Evolutionary conservation across 2,329 filamentous ascomycete species (phyloP), one percentile per base, ranked within the genome.

Genomic region (Amauroascus niger): DNA sequence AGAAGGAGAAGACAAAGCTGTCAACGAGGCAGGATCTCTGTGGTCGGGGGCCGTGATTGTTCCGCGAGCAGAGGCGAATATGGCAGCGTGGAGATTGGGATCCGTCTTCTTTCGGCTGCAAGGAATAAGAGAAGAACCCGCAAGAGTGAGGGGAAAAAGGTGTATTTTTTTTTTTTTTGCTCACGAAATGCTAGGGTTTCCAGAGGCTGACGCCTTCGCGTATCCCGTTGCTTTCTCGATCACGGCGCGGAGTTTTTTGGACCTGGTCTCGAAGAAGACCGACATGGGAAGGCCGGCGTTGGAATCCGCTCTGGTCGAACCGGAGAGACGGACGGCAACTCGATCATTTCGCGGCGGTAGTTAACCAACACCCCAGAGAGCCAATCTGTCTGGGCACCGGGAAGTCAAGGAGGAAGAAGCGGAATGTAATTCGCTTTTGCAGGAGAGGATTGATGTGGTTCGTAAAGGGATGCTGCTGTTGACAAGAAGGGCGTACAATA

Each of bases 211-310:
- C n/a, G 24, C 11, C 49, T 51, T 57, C 8, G 51, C 28, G 32
- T 49, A 58, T 26, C 24, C 24, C n/a, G 57, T 56, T 37, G 58
- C 56, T 41, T 56, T 59, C n/a, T 59, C 58, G 39, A 59, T 45
- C 4, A 53, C 55, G 26, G 58, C 52, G 28, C 50, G 47, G 39
- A 58, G 45, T 43, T 56, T 58, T 22, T 47, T 52, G 28, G 56
- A 55, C 49, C 45, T 47, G 33, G 54, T 46, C 47, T 59, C 58
- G 39, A 58, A 26, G 26, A 53, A 49, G 18, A 52, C 33, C 11
- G 58, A 40, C 50, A 58, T 55, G 24, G 50, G 5, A 18, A 44
- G n/a, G 28, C 9, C 26, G 49, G n/a, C 1, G 39, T 7, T 8
- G 32, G 39, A 20, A 16, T 43, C 11, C n/a, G n/a, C n/a, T 43